These are phyloP conservation scores for Bifiguratus adelaidae DNA, from an alignment of 192 early-diverging fungal species.

Conservation along the genomic window DNA sequence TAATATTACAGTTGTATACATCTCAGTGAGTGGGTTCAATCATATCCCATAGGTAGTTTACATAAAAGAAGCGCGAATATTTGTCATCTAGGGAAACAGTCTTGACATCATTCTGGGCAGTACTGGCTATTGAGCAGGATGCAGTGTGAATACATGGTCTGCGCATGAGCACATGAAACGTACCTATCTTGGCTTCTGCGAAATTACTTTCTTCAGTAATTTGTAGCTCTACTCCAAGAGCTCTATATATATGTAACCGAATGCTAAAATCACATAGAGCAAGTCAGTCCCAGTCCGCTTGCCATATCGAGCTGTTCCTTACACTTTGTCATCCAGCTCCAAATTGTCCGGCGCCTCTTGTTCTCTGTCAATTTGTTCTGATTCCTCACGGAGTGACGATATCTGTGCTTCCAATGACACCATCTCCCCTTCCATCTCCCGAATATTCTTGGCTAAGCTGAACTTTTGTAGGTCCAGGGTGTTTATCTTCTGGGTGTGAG, in stretches of 20 bases:
- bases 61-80: conserved; percentile 7
- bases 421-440: background rate
- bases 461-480: background rate
- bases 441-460: background rate
- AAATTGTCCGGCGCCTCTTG: background rate
- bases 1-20: too few species aligned
- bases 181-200: background rate
- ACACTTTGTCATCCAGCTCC: background rate
- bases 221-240: background rate
- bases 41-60: conserved; percentile 8
- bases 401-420: background rate
- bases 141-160: background rate
- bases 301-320: background rate
- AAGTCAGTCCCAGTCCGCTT: background rate
- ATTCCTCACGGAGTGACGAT: background rate
- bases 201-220: background rate
- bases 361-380: background rate
- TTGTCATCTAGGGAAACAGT: conserved; percentile 5
- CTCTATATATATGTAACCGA: background rate
- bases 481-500: background rate
- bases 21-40: too few species aligned
- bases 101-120: background rate
- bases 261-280: background rate
- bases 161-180: background rate
- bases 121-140: background rate